These are phyloP conservation scores for Trichothecium roseum DNA, from an alignment of 2,329 filamentous ascomycete species.

Conservation along the genomic window DNA sequence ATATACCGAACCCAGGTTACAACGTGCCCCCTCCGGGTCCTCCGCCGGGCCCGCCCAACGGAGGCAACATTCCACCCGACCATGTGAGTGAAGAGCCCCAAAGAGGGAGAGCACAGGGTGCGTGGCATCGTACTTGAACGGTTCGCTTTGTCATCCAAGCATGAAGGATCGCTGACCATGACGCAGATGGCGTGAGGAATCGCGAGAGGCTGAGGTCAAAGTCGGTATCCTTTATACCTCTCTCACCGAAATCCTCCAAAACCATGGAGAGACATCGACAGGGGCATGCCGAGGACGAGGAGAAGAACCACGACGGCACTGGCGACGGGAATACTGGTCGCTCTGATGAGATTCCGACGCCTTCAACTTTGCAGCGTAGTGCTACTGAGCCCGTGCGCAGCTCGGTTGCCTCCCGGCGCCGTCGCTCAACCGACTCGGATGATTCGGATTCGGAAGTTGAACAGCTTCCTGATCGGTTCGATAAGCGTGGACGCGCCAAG, in stretches of 20 bases:
- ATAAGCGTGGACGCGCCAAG: constrained; percentile 30
- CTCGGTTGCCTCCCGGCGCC: constrained; percentile 9
- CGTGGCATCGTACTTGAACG: constrained; percentile 19
- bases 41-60: constrained; percentile 15
- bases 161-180: not conserved
- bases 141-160: constrained; percentile 1
- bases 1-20: not conserved
- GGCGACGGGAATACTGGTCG: constrained; percentile 4
- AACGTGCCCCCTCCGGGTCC: constrained; percentile 20
- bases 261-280: constrained; percentile 33
- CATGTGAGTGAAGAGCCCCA: constrained; percentile 32
- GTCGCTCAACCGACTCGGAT: constrained; percentile 16
- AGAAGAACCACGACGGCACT: constrained; percentile 7
- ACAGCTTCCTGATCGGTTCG: constrained; percentile 36
- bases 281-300: constrained; percentile 12
- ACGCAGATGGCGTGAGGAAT: not conserved
- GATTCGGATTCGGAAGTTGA: constrained; percentile 23
- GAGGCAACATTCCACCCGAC: constrained; percentile 24
- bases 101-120: constrained; percentile 24
- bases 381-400: constrained; percentile 11
- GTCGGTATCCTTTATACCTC: constrained; percentile 34
- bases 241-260: constrained; percentile 37
- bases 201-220: constrained; percentile 15
- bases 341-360: constrained; percentile 9
- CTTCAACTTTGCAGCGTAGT: constrained; percentile 8